phyloP scores from a whole-genome alignment of 2,329 filamentous ascomycete species.

The Colletotrichum godetiae region DNA sequence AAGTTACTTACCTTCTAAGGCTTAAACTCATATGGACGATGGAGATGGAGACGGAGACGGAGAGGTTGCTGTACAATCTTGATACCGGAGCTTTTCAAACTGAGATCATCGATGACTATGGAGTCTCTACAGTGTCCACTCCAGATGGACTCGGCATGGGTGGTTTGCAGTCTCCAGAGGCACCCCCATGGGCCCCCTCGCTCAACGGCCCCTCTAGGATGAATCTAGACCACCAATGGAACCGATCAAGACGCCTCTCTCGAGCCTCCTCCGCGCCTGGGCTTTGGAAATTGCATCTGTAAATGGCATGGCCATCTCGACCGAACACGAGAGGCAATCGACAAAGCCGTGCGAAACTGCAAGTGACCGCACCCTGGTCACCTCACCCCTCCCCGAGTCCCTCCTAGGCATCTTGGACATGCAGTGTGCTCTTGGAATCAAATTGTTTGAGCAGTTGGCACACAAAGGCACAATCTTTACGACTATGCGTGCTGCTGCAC shows the following conservation, averaged over 20 bases:
- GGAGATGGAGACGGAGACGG: not conserved
- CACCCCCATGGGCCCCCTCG: constrained; percentile 3
- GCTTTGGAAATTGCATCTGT: constrained; percentile 34
- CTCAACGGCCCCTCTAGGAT: constrained; percentile 3
- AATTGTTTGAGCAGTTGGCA: not conserved
- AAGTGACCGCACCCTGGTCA: not conserved
- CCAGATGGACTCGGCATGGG: constrained; percentile 23
- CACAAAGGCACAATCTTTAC: not conserved
- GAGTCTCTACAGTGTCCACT: constrained; percentile 11
- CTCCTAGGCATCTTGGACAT: not conserved
- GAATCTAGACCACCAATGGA: constrained; percentile 27
- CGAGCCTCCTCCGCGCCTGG: constrained; percentile 8
- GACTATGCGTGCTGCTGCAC: not conserved
- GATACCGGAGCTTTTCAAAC: constrained; percentile 11
- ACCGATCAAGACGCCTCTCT: constrained; percentile 11
- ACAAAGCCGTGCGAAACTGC: constrained; percentile 3
- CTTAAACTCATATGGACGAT: not conserved
- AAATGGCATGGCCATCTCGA: constrained; percentile 31
- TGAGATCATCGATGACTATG: not conserved
- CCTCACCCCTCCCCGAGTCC: not conserved
- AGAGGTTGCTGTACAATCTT: not conserved
- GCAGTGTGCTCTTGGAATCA: not conserved
- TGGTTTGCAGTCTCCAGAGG: not conserved
- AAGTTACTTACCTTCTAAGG: not conserved
- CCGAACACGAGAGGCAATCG: constrained; percentile 27